Evolutionary conservation across 768 basidiomycete species (phyloP).

Genomic region (Termitomyces sp.): DNA sequence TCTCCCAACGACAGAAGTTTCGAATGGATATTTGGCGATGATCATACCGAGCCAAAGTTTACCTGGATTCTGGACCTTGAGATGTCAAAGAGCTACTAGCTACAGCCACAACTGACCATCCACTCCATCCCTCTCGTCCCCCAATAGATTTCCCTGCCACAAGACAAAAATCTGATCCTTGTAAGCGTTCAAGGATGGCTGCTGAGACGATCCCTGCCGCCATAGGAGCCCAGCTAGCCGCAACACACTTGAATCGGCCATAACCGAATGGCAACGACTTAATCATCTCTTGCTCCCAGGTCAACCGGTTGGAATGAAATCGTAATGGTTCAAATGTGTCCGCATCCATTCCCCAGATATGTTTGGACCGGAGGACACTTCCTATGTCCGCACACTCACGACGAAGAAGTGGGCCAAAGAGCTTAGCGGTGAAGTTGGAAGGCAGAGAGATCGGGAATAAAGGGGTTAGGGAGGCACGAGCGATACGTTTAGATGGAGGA

Average conservation of each 20-base stretch:
- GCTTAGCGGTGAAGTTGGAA: background rate
- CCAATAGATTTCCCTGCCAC: constrained; percentile 28
- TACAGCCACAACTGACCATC: constrained; percentile 29
- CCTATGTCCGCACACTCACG: constrained; percentile 34
- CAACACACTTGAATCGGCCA: constrained; percentile 45
- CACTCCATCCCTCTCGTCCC: constrained; percentile 40
- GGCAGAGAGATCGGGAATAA: constrained; percentile 2
- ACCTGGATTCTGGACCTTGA: background rate
- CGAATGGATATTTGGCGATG: background rate
- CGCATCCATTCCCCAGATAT: constrained; percentile 35
- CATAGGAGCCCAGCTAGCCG: constrained; percentile 45
- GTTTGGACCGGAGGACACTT: constrained; percentile 24
- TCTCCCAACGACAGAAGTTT: background rate
- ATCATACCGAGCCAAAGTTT: background rate
- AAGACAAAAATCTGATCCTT: constrained; percentile 21
- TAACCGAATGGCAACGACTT: constrained; percentile 44
- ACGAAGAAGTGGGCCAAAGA: constrained; percentile 3
- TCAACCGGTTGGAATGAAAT: constrained; percentile 17
- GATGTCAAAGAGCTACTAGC: background rate
- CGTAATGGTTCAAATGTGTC: constrained; percentile 42
- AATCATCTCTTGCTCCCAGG: constrained; percentile 16
- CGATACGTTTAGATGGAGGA: constrained; percentile 48
- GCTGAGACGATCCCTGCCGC: constrained; percentile 47
- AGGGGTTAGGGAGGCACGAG: constrained; percentile 18
- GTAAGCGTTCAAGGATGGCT: constrained; percentile 32